These are phyloP conservation scores for Penicillium steckii DNA, from an alignment of 495 filamentous ascomycete genomes.

Conservation along the genomic window DNA sequence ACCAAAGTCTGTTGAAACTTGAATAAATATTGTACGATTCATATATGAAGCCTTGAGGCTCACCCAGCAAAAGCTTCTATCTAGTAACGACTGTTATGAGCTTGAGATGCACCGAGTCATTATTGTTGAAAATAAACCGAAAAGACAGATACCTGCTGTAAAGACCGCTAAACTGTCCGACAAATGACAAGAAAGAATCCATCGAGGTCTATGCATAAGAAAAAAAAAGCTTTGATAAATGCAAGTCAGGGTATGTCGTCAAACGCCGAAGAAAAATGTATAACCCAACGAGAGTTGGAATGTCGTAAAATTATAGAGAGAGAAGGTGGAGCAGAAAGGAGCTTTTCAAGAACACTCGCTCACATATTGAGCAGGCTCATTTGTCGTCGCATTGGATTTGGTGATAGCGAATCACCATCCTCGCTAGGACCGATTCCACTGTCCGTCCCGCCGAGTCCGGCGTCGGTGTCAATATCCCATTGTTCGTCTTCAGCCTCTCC, in stretches of 20 bases:
- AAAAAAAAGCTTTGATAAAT: not conserved
- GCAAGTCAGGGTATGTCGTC: constrained; percentile 4
- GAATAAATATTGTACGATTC: no score
- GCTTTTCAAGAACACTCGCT: not conserved
- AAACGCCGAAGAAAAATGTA: constrained; percentile 1
- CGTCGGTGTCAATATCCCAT: constrained; percentile 82
- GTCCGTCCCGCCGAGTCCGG: constrained; percentile 51
- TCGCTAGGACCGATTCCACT: constrained; percentile 54
- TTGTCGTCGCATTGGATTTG: constrained; percentile 63
- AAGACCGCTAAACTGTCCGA: constrained; percentile 16
- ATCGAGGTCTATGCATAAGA: constrained; percentile 16
- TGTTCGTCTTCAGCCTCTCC: constrained; percentile 46
- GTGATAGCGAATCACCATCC: constrained; percentile 60
- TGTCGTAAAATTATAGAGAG: constrained; percentile 5
- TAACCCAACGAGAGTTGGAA: not conserved
- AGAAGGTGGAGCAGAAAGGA: constrained; percentile 4
- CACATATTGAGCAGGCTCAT: constrained; percentile 61
- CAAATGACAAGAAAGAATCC: not conserved
- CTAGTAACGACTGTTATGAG: not conserved
- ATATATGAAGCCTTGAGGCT: no score
- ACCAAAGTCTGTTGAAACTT: no score
- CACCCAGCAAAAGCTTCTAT: not conserved
- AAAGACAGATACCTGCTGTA: constrained; percentile 7
- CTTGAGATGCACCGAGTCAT: not conserved
- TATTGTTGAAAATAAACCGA: not conserved